phyloP scores from a whole-genome alignment of 2,329 filamentous ascomycete species.

The Colletotrichum acutatum region DNA sequence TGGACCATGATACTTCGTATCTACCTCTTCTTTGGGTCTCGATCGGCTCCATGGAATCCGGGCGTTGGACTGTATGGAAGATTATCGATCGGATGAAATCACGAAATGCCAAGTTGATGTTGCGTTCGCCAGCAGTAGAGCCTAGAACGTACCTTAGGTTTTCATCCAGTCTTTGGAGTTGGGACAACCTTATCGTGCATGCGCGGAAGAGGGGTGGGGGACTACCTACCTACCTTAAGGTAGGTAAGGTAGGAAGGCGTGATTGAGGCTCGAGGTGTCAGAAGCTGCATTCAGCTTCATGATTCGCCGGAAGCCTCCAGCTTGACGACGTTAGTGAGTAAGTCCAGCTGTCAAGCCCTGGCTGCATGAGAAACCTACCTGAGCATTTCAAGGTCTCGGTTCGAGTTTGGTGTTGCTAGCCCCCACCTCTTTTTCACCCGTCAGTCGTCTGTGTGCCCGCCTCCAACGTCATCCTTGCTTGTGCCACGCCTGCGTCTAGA shows the following conservation, averaged over 20 bases:
- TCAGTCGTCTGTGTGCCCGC: background rate
- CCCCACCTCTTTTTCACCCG: background rate
- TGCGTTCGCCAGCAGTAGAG: background rate
- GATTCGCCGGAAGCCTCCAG: constrained; percentile 17
- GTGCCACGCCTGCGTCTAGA: background rate
- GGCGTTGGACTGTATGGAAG: background rate
- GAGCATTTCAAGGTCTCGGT: background rate
- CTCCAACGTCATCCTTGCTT: constrained; percentile 16
- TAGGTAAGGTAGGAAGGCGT: background rate
- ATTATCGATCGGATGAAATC: background rate
- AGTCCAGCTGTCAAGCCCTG: constrained; percentile 18
- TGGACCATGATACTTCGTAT: background rate
- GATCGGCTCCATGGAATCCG: background rate
- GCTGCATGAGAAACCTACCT: constrained; percentile 1
- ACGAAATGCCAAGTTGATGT: background rate
- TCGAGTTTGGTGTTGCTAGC: background rate
- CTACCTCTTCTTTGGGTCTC: background rate
- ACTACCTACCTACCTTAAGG: too few relatives aligned
- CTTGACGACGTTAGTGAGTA: background rate
- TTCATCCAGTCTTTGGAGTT: background rate
- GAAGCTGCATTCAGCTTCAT: background rate
- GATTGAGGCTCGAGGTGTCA: background rate
- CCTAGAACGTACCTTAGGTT: too few relatives aligned
- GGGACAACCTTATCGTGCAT: background rate
- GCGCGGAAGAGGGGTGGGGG: background rate